These are phyloP conservation scores for Trifolium fragiferum DNA, from an alignment of 306 rosid genomes.

Conservation along the genomic window DNA sequence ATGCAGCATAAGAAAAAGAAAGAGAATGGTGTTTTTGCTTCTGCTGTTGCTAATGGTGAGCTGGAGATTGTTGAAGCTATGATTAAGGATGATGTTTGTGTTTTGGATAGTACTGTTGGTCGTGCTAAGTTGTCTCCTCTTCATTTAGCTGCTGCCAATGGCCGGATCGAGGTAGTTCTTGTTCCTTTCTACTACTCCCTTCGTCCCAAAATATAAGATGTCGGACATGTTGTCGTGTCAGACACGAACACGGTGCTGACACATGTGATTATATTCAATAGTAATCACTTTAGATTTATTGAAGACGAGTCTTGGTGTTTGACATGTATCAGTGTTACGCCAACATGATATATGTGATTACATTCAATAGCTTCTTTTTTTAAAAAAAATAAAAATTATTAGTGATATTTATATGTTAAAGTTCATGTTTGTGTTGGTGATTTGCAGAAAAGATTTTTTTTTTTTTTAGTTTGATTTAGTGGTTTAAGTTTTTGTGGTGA, in stretches of 20 bases:
- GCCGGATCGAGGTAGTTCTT: conserved; percentile 75
- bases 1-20: conserved; percentile 2
- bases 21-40: conserved; percentile 54
- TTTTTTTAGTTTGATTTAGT: neutral
- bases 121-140: conserved; percentile 59
- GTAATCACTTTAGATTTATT: no score
- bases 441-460: neutral
- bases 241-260: neutral
- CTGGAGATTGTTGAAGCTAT: conserved; percentile 55
- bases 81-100: conserved; percentile 52
- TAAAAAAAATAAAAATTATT: neutral
- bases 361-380: neutral
- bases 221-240: neutral
- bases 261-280: neutral
- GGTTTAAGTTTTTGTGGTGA: neutral
- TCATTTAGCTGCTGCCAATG: conserved; percentile 81
- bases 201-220: no score
- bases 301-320: neutral
- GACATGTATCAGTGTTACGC: neutral
- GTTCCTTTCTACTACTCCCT: neutral
- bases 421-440: neutral
- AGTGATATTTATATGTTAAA: neutral
- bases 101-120: conserved; percentile 55
- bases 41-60: conserved; percentile 75
- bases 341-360: neutral